Base-by-base conservation (phyloP, 352 stramenopile species). In the Plasmopara viticola region DNA sequence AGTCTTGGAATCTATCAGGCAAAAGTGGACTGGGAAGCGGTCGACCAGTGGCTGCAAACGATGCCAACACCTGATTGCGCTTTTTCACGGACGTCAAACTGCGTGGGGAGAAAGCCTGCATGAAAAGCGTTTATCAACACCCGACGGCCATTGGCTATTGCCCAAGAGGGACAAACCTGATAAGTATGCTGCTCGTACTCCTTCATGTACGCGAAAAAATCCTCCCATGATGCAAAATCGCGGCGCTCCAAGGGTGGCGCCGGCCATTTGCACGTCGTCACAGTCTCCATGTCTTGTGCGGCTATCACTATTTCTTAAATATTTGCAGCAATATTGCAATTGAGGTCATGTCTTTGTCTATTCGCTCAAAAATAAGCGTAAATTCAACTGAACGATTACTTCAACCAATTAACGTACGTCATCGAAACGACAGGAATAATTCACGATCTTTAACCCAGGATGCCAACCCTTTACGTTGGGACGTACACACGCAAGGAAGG, bases 401-500 rank as follows among this genome's bases (percentile, higher is more conserved):
- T 35, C 31, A 12, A 12, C 31, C 31, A 35, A 35, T 35, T 4
- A 35, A 35, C 31, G 5, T 5, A 35, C 10, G 6, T 35, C 31
- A 35, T 25, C 20, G 3, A 1, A 5, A 12, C 31, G 10, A 12
- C 31, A 4, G 2, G 7, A 5, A 12, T 35, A 12, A 8, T 35
- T 35, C 31, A 35, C 31, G 31, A 35, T 35, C 31, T 35, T 35
- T 12, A n/a, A 12, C 31, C 31, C 31, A 35, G 31, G 39, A 60
- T 64, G 44, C 64, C 64, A 29, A 76, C 71, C 18, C 63, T 94
- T 2, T 87, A 88, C 44, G 80, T 91, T 17, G 83, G 83, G 53
- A 91, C 80, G n/a, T 94, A 94, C 64, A 89, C 83, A 45, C 80
- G 80, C 52, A 80, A 80, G 56, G 74, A 89, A 66, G 69, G 62